These are phyloP conservation scores for Angomonas deanei DNA, from an alignment of 208 protist species.

Conservation along the genomic window DNA sequence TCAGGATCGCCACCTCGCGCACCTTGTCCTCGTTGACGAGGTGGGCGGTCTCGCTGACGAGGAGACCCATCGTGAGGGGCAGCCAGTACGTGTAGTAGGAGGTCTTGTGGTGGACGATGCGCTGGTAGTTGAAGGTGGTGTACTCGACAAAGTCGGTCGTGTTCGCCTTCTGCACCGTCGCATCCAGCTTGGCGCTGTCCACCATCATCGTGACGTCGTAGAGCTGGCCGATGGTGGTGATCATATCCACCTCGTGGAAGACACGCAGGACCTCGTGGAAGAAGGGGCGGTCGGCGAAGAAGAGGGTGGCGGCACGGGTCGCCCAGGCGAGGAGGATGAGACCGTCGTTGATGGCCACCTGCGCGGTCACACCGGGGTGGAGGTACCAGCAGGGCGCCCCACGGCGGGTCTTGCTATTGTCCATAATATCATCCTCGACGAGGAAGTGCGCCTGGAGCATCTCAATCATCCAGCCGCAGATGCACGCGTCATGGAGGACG, in stretches of 20 bases:
- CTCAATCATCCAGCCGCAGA: constrained; percentile 94
- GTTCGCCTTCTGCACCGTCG: constrained; percentile 46
- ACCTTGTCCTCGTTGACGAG: constrained; percentile 49
- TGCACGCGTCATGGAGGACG: constrained; percentile 78
- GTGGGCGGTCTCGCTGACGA: constrained; percentile 68
- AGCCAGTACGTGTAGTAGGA: constrained; percentile 97
- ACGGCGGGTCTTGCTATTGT: constrained; percentile 91
- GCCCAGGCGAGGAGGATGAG: constrained; percentile 92
- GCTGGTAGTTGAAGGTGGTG: constrained; percentile 83
- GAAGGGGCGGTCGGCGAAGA: constrained; percentile 81
- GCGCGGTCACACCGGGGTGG: constrained; percentile 80
- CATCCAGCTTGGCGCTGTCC: constrained; percentile 86
- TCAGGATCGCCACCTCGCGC: constrained; percentile 86
- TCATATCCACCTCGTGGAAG: constrained; percentile 90
- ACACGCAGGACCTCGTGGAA: constrained; percentile 87
- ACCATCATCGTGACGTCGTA: constrained; percentile 92
- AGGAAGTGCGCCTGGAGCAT: constrained; percentile 96
- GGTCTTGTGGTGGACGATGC: constrained; percentile 97
- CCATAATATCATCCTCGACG: constrained; percentile 98
- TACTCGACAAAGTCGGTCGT: constrained; percentile 84
- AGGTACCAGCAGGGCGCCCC: constrained; percentile 96
- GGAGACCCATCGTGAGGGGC: constrained; percentile 92
- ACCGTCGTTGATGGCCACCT: constrained; percentile 95
- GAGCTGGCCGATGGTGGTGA: constrained; percentile 95
- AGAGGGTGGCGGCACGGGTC: constrained; percentile 89